Evolutionary conservation across 768 basidiomycete genomes (phyloP).

Genomic region (Tulasnella sp.): DNA sequence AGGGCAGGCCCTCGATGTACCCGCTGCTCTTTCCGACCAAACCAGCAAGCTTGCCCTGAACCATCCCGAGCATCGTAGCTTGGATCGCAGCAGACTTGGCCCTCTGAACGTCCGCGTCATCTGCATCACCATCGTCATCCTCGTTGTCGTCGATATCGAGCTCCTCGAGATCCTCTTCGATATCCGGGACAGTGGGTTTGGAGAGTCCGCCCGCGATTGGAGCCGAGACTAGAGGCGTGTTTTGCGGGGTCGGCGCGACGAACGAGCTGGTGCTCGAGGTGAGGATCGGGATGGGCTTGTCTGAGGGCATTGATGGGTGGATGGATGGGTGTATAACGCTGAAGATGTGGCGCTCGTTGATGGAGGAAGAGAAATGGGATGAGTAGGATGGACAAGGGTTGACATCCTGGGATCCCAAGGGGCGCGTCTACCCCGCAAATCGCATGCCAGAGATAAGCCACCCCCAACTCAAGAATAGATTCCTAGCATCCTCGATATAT

Average conservation of each 20-base stretch:
- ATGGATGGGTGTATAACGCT: not conserved
- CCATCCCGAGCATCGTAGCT: constrained; percentile 66
- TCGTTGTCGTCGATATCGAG: constrained; percentile 43
- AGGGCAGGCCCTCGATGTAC: constrained; percentile 82
- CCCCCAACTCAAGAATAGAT: no score
- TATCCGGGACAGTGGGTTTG: constrained; percentile 43
- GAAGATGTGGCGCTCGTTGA: not conserved
- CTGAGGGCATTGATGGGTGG: not conserved
- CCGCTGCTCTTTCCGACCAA: constrained; percentile 88
- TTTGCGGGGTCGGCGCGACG: constrained; percentile 82
- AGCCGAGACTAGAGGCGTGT: constrained; percentile 75
- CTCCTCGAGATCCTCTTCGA: constrained; percentile 39
- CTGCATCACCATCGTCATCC: constrained; percentile 48
- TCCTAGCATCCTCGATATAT: no score
- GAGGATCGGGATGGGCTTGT: constrained; percentile 13
- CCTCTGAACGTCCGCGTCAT: constrained; percentile 33
- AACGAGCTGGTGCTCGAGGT: constrained; percentile 1
- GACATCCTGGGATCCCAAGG: no score
- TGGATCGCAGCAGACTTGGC: constrained; percentile 23
- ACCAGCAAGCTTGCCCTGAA: constrained; percentile 74
- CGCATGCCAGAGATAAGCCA: no score
- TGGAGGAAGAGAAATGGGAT: not conserved
- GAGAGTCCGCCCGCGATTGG: constrained; percentile 72
- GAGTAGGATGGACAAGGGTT: not conserved
- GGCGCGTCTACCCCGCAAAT: no score